Evolutionary conservation across 306 rosid genomes (phyloP), one percentile per base, ranked within the genome.

Genomic region (Carpinus fangiana): DNA sequence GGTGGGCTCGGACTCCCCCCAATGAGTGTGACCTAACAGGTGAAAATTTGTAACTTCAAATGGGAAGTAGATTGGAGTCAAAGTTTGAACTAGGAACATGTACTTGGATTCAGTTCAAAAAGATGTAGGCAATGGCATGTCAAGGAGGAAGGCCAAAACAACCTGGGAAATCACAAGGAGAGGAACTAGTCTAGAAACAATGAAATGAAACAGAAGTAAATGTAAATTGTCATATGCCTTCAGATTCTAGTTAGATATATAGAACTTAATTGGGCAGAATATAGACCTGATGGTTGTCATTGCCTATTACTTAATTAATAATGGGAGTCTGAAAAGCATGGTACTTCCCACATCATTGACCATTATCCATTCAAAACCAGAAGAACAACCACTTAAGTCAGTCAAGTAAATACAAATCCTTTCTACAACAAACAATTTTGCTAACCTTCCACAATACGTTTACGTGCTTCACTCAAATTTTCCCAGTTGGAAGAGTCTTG

Each of bases 381-480:
- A 14, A 64, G 31, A 31, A 14, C 3, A 34, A 2, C 20, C 17
- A 4, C 45, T 12, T 14, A 64, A 34, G 20, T 16, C 13, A 34
- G 0, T 56, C 61, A 56, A n/a, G 61, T 56, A 56, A 56, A 56
- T 5, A 21, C 12, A 56, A 56, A 34, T 16, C 4, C 4, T 14
- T 36, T 64, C 70, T 64, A 7, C 70, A 12, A 16, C 20, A 64
- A 7, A 64, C 47, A 36, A 45, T 64, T 34, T 31, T 16, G n/a
- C 70, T 64, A 36, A 64, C 70, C 70, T 36, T 64, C 70, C 43
- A 64, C 70, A 5, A 64, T 64, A 36, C 47, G 70, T 34, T 64
- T 64, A 4, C 20, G 47, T 0, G 70, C 70, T 7, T 64, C 23
- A 0, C 21, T 36, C 46, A 64, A 11, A 31, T n/a, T 31, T 36